Evolutionary conservation across 2,329 filamentous ascomycete genomes (phyloP).

Genomic region (Dothiorella sarmentorum): DNA sequence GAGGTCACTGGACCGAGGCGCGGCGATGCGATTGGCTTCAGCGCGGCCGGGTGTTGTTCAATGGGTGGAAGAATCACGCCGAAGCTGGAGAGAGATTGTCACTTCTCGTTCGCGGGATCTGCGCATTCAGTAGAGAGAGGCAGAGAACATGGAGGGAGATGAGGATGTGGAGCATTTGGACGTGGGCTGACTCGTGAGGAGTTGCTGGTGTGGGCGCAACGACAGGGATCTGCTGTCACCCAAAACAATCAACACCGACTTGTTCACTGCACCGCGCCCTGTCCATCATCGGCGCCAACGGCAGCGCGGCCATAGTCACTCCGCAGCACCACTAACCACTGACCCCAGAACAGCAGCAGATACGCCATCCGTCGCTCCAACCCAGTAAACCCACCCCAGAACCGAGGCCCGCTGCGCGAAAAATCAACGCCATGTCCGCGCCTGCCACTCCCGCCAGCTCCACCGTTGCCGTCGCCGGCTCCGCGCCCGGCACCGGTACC

Average conservation of each 20-base stretch:
- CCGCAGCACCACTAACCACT: slow-evolving; percentile 10
- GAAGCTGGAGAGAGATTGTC: background rate
- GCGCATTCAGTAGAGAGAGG: background rate
- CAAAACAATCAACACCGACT: slow-evolving; percentile 18
- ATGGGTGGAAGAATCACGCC: background rate
- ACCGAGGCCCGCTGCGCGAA: background rate
- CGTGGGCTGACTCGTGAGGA: background rate
- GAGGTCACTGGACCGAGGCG: slow-evolving; percentile 8
- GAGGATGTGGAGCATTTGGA: background rate
- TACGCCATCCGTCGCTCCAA: no score
- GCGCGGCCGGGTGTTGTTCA: background rate
- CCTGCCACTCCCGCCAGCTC: slow-evolving; percentile 15
- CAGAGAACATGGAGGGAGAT: background rate
- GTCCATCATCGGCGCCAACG: background rate
- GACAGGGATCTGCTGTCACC: slow-evolving; percentile 15
- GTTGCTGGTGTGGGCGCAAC: background rate
- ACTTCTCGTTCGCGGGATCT: background rate
- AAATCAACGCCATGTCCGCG: slow-evolving; percentile 16
- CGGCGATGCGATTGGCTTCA: background rate
- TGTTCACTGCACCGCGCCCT: background rate
- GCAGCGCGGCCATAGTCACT: background rate
- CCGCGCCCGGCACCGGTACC: slow-evolving; percentile 57
- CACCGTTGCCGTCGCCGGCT: slow-evolving; percentile 9
- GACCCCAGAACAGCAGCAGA: background rate
- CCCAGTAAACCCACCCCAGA: background rate